These are phyloP conservation scores for Syzygium oleosum DNA, from an alignment of 345 rosid species.

Conservation along the genomic window DNA sequence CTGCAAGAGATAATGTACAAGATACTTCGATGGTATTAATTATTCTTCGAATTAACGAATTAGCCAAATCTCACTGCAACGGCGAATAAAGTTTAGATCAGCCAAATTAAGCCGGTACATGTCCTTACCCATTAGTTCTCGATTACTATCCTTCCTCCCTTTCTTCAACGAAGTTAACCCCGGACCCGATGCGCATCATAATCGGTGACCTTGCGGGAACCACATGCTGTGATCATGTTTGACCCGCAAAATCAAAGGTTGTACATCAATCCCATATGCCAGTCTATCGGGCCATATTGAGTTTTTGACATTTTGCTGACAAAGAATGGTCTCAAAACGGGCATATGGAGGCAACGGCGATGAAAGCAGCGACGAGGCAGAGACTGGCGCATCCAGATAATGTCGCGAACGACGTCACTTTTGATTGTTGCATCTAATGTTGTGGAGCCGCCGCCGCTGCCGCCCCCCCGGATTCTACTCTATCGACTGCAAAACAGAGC, in stretches of 20 bases:
- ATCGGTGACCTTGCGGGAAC: background rate
- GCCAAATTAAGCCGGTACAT: background rate
- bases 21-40: background rate
- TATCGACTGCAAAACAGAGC: too few species aligned
- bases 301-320: background rate
- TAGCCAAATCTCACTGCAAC: accelerated
- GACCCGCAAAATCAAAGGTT: background rate
- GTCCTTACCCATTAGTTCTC: background rate
- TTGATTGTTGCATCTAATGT: too few species aligned
- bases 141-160: background rate
- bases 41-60: background rate
- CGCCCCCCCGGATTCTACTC: too few species aligned
- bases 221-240: background rate
- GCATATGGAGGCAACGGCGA: too few species aligned
- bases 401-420: too few species aligned
- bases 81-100: background rate
- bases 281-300: background rate
- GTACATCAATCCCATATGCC: background rate
- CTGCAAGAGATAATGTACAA: background rate
- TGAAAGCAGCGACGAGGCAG: too few species aligned
- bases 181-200: background rate
- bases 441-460: too few species aligned
- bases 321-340: too few species aligned
- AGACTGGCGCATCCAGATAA: too few species aligned
- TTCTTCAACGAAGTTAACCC: background rate